A percentile compares a stretch with the other conserved stretches of the same genome.
Conservation (phyloP, 331 rosid species). For the Pyrus hybrid region DNA sequence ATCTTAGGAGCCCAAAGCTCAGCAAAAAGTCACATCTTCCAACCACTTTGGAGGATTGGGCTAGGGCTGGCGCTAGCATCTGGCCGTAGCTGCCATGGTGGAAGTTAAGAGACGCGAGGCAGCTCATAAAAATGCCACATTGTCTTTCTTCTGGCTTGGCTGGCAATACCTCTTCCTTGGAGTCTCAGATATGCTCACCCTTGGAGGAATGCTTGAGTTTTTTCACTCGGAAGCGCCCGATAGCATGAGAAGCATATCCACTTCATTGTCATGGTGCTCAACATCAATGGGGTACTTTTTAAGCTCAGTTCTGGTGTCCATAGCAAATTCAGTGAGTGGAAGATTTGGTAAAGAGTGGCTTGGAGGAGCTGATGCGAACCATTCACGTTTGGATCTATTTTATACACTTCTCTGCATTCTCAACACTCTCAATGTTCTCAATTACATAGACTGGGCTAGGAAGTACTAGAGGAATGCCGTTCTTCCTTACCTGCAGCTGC, state of each 20-base stretch:
- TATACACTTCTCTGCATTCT: conserved; percentile 26
- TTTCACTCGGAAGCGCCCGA: conserved; percentile 31
- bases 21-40: background rate
- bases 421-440: conserved; percentile 18
- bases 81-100: conserved; percentile 18
- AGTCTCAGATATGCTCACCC: conserved; percentile 23
- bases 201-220: conserved; percentile 42
- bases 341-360: conserved; percentile 27
- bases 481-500: no score
- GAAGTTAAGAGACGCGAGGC: conserved; percentile 24
- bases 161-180: conserved; percentile 21
- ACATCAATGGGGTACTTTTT: conserved; percentile 26
- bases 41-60: conserved; percentile 26
- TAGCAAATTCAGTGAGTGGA: conserved; percentile 18
- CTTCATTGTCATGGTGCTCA: conserved; percentile 32
- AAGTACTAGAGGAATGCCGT: background rate
- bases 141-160: conserved; percentile 26
- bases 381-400: conserved; percentile 29
- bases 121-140: background rate
- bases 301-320: conserved; percentile 23
- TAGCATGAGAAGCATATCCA: conserved; percentile 33
- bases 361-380: conserved; percentile 24
- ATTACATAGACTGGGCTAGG: conserved; percentile 30
- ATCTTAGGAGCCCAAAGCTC: background rate
- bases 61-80: conserved; percentile 25